Evolutionary conservation across 345 rosid genomes (phyloP).

Genomic region (Eucalyptus regnans): DNA sequence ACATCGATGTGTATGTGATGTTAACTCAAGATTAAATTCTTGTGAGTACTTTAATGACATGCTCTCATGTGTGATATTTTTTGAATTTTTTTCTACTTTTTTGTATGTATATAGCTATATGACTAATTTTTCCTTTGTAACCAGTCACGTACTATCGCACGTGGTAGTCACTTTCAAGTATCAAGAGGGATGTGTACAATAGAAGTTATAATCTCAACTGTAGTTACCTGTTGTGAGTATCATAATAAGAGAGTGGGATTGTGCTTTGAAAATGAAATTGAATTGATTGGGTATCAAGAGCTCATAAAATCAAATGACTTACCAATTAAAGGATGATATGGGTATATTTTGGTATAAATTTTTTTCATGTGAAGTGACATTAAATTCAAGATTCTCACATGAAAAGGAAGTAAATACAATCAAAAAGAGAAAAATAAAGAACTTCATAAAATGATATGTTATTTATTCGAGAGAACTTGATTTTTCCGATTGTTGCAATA

Average conservation of each 20-base stretch:
- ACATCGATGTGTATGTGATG: not conserved
- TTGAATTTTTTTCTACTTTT: not conserved
- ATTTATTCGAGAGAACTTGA: not conserved
- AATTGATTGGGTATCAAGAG: not conserved
- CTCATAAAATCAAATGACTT: not conserved
- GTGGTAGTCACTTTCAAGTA: not conserved
- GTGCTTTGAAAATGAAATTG: rapidly evolving
- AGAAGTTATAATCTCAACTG: not conserved
- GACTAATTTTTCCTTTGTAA: not conserved
- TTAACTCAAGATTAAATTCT: not conserved
- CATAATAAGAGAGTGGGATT: not conserved
- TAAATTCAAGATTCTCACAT: not conserved
- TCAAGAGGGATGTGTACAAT: not conserved
- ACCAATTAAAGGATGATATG: not conserved
- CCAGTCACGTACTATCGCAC: not conserved
- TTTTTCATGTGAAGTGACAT: not conserved
- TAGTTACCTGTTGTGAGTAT: not conserved
- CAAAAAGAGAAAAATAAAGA: not conserved
- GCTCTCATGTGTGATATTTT: rapidly evolving
- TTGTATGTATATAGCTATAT: not conserved
- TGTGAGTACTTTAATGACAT: not conserved
- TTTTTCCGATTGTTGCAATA: not conserved
- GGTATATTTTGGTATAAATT: not conserved
- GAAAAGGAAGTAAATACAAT: not conserved
- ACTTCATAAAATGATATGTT: not conserved